Conservation (phyloP, 768 basidiomycete species). For the Gymnopilus dilepis region DNA sequence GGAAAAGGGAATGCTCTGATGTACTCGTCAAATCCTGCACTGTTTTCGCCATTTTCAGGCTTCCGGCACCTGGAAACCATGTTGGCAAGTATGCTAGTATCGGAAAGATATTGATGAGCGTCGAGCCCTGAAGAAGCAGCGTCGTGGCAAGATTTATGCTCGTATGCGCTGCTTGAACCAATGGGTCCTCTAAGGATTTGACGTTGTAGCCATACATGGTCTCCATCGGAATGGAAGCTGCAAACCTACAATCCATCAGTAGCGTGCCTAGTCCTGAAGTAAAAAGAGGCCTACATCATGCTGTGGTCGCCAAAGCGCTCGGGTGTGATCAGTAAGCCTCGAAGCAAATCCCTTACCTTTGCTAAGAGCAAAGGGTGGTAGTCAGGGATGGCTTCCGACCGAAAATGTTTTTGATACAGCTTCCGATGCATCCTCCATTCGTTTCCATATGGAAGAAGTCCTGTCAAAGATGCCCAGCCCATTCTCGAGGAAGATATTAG, state of each 20-base stretch:
- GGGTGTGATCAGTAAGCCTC: background rate
- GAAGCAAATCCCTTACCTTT: background rate
- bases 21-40: too few species aligned
- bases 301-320: constrained; percentile 20
- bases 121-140: constrained; percentile 17
- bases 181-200: constrained; percentile 18
- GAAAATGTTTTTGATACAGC: constrained; percentile 3
- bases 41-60: too few species aligned
- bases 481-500: background rate
- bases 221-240: constrained; percentile 17
- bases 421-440: constrained; percentile 16
- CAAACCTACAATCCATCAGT: too few species aligned
- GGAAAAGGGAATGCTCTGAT: too few species aligned
- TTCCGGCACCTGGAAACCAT: constrained; percentile 19
- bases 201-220: constrained; percentile 24
- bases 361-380: background rate
- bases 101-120: constrained; percentile 13
- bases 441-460: background rate
- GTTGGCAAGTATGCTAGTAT: too few species aligned
- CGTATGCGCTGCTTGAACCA: constrained; percentile 13
- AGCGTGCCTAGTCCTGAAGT: background rate
- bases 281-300: constrained; percentile 13
- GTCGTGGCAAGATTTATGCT: background rate
- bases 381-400: background rate
- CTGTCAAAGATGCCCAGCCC: background rate